These are phyloP conservation scores for Ogataea angusta DNA, from an alignment of 805 yeast species.

Conservation along the genomic window DNA sequence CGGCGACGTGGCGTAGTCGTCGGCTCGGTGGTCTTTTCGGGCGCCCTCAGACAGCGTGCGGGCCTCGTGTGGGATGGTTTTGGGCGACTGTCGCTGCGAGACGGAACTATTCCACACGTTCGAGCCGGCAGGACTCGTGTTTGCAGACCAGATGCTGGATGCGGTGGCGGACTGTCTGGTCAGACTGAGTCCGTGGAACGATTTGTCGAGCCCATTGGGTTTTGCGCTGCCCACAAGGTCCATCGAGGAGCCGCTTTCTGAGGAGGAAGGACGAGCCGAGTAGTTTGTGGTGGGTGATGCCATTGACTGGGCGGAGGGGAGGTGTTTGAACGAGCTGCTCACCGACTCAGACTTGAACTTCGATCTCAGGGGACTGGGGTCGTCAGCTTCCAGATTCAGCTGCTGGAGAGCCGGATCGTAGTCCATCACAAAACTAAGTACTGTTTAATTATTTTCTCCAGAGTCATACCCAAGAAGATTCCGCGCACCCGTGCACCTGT, in stretches of 20 bases:
- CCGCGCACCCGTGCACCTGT: conserved; percentile 7
- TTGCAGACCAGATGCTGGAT: conserved; percentile 4
- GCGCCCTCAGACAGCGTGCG: conserved; percentile 9
- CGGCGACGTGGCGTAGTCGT: conserved; percentile 6
- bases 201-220: conserved; percentile 8
- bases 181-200: conserved; percentile 13
- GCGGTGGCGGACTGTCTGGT: conserved; percentile 7
- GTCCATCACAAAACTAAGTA: conserved; percentile 10
- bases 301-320: conserved; percentile 9
- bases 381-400: conserved; percentile 7
- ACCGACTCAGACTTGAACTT: conserved; percentile 14
- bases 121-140: conserved; percentile 8
- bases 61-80: conserved; percentile 3
- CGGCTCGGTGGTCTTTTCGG: neutral
- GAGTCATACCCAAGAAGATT: neutral
- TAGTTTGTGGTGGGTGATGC: conserved; percentile 1
- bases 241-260: conserved; percentile 3
- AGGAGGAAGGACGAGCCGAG: conserved; percentile 2
- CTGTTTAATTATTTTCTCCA: conserved; percentile 6
- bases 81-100: conserved; percentile 6
- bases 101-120: conserved; percentile 8
- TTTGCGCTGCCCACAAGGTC: conserved; percentile 3
- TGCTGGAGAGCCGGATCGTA: conserved; percentile 5
- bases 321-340: conserved; percentile 24
- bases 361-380: conserved; percentile 25